These are phyloP conservation scores for Fusarium subglutinans DNA, from an alignment of 2,329 filamentous ascomycete genomes.

Conservation along the genomic window DNA sequence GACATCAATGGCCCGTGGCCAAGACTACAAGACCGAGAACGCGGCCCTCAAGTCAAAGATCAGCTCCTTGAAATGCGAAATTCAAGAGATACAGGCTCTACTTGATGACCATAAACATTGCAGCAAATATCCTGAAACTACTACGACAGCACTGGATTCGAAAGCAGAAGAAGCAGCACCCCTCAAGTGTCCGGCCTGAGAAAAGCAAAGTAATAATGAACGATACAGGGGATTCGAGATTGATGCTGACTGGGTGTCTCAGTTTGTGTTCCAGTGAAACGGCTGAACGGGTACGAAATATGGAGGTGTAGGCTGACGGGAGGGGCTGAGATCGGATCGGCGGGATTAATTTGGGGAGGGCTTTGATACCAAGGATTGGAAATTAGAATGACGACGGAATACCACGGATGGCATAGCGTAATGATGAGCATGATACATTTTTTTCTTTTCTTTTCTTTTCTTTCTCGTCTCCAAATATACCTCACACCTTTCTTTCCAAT, in stretches of 20 bases:
- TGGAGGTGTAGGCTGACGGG: neutral
- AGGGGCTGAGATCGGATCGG: neutral
- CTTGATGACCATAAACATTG: conserved; percentile 5
- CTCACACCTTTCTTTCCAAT: neutral
- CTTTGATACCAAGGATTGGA: neutral
- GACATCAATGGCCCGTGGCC: neutral
- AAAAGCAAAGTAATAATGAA: accelerated
- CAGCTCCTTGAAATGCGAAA: neutral
- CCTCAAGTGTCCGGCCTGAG: neutral
- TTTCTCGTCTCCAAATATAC: neutral
- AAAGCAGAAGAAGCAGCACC: neutral
- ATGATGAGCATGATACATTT: neutral
- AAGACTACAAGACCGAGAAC: neutral
- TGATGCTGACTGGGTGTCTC: neutral
- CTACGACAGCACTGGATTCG: neutral
- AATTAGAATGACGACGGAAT: neutral
- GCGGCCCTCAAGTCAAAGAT: neutral
- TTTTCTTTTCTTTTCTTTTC: neutral
- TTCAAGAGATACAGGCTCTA: neutral
- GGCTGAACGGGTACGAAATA: neutral
- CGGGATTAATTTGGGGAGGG: no score
- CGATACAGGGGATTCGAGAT: conserved; percentile 39
- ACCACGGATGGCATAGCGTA: no score
- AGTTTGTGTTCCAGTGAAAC: neutral
- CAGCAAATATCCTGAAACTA: neutral